Percentiles rank a stretch among this genome's conserved stretches.
Evolutionary conservation across 129 eudicot species (phyloP).

Genomic region (Pseudognaphalium luteoalbum): DNA sequence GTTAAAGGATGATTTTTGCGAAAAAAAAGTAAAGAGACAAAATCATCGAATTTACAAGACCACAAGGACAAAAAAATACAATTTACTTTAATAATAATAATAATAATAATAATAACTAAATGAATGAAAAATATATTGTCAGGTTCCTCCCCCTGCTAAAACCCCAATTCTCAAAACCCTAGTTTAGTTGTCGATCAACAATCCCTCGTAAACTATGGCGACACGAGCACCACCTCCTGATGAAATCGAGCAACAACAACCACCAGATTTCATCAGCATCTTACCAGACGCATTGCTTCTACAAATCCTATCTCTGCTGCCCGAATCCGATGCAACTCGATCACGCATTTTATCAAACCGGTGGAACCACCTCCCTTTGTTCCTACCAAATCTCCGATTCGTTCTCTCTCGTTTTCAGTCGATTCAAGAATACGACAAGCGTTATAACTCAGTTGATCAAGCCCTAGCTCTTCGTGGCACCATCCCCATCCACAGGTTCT

Average conservation of each 20-base stretch:
- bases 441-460: slow-evolving; percentile 13
- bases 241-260: background rate
- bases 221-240: background rate
- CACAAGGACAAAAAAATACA: no score
- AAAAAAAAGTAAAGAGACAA: no score
- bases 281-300: slow-evolving; percentile 17
- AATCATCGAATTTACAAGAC: no score
- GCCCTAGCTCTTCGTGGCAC: slow-evolving; percentile 19
- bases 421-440: background rate
- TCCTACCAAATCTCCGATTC: slow-evolving; percentile 26
- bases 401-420: slow-evolving; percentile 22
- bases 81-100: no score
- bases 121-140: no score
- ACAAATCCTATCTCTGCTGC: slow-evolving; percentile 17
- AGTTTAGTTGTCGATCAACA: no score
- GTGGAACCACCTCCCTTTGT: slow-evolving; percentile 12
- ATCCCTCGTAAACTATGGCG: no score
- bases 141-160: no score
- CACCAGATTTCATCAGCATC: slow-evolving; percentile 9
- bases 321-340: slow-evolving; percentile 16
- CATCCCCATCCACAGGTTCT: slow-evolving; percentile 20
- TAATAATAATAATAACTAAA: no score
- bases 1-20: no score
- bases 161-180: no score
- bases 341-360: slow-evolving; percentile 24